Evolutionary conservation across 257 asterid species (phyloP).

Genomic region (Buddleja alternifolia): DNA sequence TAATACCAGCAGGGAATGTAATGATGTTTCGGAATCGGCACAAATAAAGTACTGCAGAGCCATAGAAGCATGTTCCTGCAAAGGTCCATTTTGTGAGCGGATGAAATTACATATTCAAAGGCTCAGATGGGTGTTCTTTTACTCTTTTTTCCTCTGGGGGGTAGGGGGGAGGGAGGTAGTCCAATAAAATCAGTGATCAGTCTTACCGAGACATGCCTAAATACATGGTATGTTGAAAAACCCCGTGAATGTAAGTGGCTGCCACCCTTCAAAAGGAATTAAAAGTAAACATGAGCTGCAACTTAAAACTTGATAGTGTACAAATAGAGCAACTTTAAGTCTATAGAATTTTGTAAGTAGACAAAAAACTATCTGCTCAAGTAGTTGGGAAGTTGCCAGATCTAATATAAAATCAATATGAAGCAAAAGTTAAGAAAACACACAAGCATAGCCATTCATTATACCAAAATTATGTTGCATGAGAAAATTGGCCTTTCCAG

Average conservation of each 20-base stretch:
- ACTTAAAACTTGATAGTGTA: constrained; percentile 20
- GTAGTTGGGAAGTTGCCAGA: background rate
- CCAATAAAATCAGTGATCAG: background rate
- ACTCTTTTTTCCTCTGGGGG: background rate
- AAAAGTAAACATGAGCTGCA: constrained; percentile 37
- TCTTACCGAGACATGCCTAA: constrained; percentile 74
- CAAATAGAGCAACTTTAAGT: background rate
- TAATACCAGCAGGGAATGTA: constrained; percentile 69
- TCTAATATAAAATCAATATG: background rate
- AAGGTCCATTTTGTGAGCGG: constrained; percentile 4
- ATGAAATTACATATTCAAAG: constrained; percentile 9
- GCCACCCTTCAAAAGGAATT: constrained; percentile 71
- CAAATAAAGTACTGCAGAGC: constrained; percentile 82
- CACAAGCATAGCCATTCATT: constrained; percentile 18
- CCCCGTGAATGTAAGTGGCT: constrained; percentile 84
- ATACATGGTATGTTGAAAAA: constrained; percentile 68
- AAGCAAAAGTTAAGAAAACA: constrained; percentile 17
- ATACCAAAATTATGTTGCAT: constrained; percentile 18
- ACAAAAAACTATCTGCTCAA: background rate
- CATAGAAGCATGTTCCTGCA: constrained; percentile 90
- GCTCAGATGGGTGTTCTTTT: background rate
- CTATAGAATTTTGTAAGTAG: background rate
- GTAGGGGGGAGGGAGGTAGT: no score
- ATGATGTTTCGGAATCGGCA: constrained; percentile 52
- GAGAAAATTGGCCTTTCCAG: constrained; percentile 11